A percentile compares a stretch with the other conserved stretches of the same genome.
phyloP scores from a whole-genome alignment of 2,329 filamentous ascomycete species.

The Phaeophleospora eucalypticola region DNA sequence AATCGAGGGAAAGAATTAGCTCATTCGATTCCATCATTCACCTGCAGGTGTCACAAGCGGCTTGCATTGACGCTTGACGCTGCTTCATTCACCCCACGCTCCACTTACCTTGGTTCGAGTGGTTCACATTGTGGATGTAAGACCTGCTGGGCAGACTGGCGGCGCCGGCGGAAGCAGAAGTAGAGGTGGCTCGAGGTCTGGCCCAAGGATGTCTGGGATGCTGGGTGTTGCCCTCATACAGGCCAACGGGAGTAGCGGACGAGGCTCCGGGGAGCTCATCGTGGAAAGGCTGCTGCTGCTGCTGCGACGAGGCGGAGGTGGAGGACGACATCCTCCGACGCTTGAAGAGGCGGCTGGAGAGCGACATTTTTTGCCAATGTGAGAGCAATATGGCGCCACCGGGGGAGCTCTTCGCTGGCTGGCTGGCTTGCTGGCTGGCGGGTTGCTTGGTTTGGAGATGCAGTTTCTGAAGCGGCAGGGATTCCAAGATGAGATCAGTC shows the following conservation, averaged over 20 bases:
- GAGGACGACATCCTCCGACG: constrained; percentile 21
- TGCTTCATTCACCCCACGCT: not conserved
- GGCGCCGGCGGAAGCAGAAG: constrained; percentile 5
- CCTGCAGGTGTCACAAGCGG: not conserved
- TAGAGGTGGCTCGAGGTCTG: constrained; percentile 11
- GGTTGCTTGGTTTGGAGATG: not conserved
- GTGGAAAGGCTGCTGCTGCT: constrained; percentile 3
- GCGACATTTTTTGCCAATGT: constrained; percentile 16
- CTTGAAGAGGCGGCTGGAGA: constrained; percentile 19
- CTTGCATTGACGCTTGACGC: too few relatives aligned
- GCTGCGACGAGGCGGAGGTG: constrained; percentile 3
- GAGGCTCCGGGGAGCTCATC: constrained; percentile 9
- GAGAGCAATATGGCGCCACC: constrained; percentile 14
- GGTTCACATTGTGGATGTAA: constrained; percentile 33
- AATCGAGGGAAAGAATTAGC: not conserved
- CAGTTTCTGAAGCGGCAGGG: not conserved
- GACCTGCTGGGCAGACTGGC: constrained; percentile 31
- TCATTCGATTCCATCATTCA: not conserved
- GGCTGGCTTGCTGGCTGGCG: too few relatives aligned
- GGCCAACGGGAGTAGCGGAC: not conserved
- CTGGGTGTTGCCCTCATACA: not conserved
- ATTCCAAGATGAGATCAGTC: too few relatives aligned
- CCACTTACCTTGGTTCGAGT: constrained; percentile 21
- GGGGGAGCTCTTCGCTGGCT: too few relatives aligned
- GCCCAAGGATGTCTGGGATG: not conserved